Base-by-base conservation (phyloP, 257 asterid genomes). In the Rehmannia glutinosa region DNA sequence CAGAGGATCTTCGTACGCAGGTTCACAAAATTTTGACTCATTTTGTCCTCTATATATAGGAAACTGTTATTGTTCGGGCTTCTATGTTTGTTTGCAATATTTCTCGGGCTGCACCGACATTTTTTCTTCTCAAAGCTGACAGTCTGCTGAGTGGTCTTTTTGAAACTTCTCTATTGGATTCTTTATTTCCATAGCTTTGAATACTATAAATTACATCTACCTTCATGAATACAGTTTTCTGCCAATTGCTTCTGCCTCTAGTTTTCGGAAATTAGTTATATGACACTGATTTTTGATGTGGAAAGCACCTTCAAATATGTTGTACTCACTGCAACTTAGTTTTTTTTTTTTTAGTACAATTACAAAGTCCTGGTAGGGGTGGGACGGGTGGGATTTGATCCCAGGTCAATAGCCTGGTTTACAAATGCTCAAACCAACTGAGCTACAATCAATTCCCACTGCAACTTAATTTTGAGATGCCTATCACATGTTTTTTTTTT, bases 1-100 rank as follows among this genome's bases (percentile, higher is more conserved):
- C 86, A 71, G 97, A 91, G 69, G 99, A 94, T 85, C 95, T 94
- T 39, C 99, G 99, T 62, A 91, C 99, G 64, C 99, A 94, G 99
- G 99, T 94, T 62, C 56, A 55, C 74, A n/a, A n/a, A 73, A 51
- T 13, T 66, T 42, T 47, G 21, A 41, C 41, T 43, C 49, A n/a
- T 54, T 58, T 30, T 69, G 45, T 9, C 63, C 33, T 53, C 63
- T 36, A 23, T 10, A n/a, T n/a, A n/a, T 8, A 47, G 13, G 42
- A 16, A 30, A 28, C 3, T 66, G 19, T 45, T 42, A 27, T 61
- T 38, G 66, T 39, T 32, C 19, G 12, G 47, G 54, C 64, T 27
- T 54, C 46, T 27, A 45, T 45, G 49, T 27, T n/a, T 15, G 58
- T 47, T 70, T 45, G 32, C 41, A 30, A n/a, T n/a, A n/a, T n/a